A percentile compares a stretch with the other conserved stretches of the same genome.
phyloP scores from a whole-genome alignment of 352 stramenopile species.

The Phytopythium litorale region DNA sequence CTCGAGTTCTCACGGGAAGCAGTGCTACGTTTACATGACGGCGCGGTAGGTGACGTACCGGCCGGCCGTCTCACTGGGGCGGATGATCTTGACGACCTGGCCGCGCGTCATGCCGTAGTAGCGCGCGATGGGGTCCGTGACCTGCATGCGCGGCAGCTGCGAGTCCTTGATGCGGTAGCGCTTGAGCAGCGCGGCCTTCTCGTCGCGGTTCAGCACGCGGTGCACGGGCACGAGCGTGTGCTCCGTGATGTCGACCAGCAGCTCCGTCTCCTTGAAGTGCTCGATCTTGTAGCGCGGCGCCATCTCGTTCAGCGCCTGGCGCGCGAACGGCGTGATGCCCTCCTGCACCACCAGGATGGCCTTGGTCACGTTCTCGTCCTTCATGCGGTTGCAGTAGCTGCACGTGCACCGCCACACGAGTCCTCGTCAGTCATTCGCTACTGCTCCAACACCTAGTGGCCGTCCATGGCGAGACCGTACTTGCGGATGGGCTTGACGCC shows the following conservation, averaged over 20 bases:
- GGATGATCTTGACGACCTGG: constrained; percentile 99
- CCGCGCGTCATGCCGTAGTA: constrained; percentile 96
- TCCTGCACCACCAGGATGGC: constrained; percentile 97
- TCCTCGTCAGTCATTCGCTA: not conserved
- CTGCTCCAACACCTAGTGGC: too few relatives aligned
- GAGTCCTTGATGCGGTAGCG: constrained; percentile 99
- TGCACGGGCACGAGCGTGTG: constrained; percentile 99
- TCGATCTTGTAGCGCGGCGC: constrained; percentile 90
- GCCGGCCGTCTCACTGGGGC: constrained; percentile 98
- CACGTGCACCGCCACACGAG: not conserved
- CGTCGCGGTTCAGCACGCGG: constrained; percentile 94
- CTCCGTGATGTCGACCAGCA: constrained; percentile 99
- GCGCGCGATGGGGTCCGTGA: constrained; percentile 97
- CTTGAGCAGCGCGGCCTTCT: constrained; percentile 98
- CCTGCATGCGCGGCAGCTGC: constrained; percentile 98
- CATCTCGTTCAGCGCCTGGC: constrained; percentile 96
- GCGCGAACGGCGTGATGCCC: constrained; percentile 97
- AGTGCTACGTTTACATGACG: constrained; percentile 88
- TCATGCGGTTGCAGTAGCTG: constrained; percentile 95
- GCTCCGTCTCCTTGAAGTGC: constrained; percentile 98
- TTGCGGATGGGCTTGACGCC: constrained; percentile 96
- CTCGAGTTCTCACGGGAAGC: not conserved
- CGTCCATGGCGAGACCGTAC: constrained; percentile 27
- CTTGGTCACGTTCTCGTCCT: constrained; percentile 95
- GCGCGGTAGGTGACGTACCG: constrained; percentile 99